Evolutionary conservation across 2,329 filamentous ascomycete species (phyloP).

Genomic region (Cladosporium sp.): DNA sequence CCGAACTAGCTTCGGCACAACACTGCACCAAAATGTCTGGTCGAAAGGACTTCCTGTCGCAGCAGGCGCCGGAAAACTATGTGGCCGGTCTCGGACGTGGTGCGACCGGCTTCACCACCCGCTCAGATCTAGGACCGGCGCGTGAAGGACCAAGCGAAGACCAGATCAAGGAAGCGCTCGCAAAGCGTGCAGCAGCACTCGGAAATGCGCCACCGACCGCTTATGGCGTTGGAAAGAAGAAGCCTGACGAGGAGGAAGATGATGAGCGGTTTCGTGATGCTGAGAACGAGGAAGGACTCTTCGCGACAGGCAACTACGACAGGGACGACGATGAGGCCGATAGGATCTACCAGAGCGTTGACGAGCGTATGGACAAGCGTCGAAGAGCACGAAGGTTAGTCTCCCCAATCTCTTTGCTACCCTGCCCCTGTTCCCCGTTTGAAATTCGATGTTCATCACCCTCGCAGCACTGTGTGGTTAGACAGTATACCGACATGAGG

Average conservation of each 20-base stretch:
- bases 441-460: constrained; percentile 28
- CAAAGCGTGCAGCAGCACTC: constrained; percentile 82
- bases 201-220: constrained; percentile 65
- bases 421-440: constrained; percentile 19
- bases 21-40: constrained; percentile 47
- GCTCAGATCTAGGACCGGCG: constrained; percentile 91
- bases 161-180: constrained; percentile 95
- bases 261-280: constrained; percentile 88
- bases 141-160: constrained; percentile 94
- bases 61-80: constrained; percentile 59
- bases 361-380: constrained; percentile 92
- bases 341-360: constrained; percentile 88
- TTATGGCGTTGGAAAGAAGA: constrained; percentile 63
- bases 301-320: constrained; percentile 92
- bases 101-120: constrained; percentile 94
- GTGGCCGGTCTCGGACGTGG: constrained; percentile 96
- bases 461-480: constrained; percentile 49
- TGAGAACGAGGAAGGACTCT: constrained; percentile 92
- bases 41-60: constrained; percentile 79
- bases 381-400: constrained; percentile 82
- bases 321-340: constrained; percentile 97
- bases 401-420: constrained; percentile 14
- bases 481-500: constrained; percentile 71
- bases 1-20: background rate
- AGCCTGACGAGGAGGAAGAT: constrained; percentile 67